Percentiles rank a stretch among this genome's conserved stretches.
Conservation (phyloP, 202 grass and related monocot species). For the Alloteropsis angusta region DNA sequence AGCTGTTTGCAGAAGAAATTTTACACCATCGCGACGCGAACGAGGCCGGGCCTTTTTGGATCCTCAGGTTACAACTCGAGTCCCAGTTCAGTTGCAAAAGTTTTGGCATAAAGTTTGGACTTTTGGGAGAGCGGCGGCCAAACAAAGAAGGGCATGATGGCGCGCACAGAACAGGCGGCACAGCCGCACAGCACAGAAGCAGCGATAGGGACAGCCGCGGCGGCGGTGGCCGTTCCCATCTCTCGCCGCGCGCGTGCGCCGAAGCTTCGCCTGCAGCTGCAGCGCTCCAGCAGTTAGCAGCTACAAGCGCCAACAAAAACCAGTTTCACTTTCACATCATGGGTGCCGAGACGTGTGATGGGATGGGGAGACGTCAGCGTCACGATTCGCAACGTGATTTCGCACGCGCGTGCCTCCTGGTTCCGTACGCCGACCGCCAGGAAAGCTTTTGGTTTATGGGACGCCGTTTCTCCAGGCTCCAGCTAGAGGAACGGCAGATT, state of each 20-base stretch:
- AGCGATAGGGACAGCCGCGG: not conserved
- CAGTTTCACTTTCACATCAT: not conserved
- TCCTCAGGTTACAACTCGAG: not conserved
- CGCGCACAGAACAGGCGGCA: not conserved
- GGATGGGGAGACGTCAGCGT: not conserved
- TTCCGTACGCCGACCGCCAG: not conserved
- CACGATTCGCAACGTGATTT: not conserved
- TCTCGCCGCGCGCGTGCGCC: not conserved
- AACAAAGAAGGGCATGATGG: not conserved
- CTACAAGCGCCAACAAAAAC: not conserved
- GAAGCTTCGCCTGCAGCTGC: conserved; percentile 3
- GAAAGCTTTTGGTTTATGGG: too few species aligned
- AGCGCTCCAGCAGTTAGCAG: not conserved
- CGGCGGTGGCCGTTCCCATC: not conserved
- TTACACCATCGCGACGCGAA: not conserved
- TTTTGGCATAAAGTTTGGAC: not conserved
- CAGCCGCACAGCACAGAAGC: too few species aligned
- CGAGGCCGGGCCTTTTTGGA: not conserved
- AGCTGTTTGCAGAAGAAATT: not conserved
- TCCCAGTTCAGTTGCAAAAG: not conserved
- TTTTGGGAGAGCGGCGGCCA: not conserved
- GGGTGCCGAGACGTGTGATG: not conserved
- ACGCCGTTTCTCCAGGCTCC: too few species aligned
- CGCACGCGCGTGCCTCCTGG: not conserved
- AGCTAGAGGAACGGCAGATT: not conserved